These are phyloP conservation scores for Amauroascus niger DNA, from an alignment of 2,329 filamentous ascomycete species.

Conservation along the genomic window DNA sequence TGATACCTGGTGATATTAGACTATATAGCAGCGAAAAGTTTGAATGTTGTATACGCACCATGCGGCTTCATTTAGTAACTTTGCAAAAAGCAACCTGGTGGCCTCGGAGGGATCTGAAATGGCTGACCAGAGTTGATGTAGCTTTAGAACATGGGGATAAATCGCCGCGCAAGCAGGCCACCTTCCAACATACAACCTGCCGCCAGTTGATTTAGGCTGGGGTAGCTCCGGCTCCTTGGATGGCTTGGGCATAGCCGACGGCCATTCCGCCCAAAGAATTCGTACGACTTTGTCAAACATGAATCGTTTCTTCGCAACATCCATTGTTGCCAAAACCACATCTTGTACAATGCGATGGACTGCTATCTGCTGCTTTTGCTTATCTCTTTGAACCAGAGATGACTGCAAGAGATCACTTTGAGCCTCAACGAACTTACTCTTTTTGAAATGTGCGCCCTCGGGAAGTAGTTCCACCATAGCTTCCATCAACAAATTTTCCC, in stretches of 20 bases:
- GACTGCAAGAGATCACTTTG: conserved; percentile 21
- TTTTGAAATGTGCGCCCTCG: conserved; percentile 14
- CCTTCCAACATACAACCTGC: conserved; percentile 17
- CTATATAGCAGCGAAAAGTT: background rate
- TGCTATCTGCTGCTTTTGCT: conserved; percentile 17
- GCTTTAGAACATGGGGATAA: conserved; percentile 21
- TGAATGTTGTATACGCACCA: conserved; percentile 18
- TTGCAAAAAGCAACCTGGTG: conserved; percentile 20
- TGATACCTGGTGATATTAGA: conserved; percentile 21
- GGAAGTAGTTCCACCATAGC: conserved; percentile 3
- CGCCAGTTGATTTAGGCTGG: conserved; percentile 15
- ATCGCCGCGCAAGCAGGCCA: conserved; percentile 22
- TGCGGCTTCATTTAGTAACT: conserved; percentile 21
- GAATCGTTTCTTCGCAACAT: conserved; percentile 14
- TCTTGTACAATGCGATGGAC: conserved; percentile 25
- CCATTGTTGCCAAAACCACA: conserved; percentile 19
- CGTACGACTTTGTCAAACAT: conserved; percentile 15
- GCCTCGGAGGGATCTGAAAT: conserved; percentile 13
- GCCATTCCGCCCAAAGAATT: conserved; percentile 20
- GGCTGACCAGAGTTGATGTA: conserved; percentile 19
- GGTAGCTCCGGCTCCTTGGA: conserved; percentile 17
- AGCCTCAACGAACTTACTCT: conserved; percentile 18
- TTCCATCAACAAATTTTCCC: conserved; percentile 16
- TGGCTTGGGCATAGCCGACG: conserved; percentile 19
- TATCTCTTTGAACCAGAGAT: conserved; percentile 22